Evolutionary conservation across 2,329 filamentous ascomycete species (phyloP), one percentile per base, ranked within the genome.

Genomic region (Fusarium pininemorale): DNA sequence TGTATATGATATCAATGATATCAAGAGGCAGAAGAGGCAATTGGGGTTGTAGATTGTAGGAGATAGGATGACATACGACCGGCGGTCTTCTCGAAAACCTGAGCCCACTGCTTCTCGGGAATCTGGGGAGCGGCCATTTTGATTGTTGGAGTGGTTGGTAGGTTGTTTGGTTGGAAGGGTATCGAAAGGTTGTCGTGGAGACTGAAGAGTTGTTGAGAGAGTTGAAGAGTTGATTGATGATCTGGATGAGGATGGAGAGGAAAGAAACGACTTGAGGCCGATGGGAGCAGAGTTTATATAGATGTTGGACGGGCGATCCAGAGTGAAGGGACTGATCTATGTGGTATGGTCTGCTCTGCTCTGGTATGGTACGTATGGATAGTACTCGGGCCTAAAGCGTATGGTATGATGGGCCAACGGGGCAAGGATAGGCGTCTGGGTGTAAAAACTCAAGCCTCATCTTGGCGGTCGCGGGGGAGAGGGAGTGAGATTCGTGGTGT

Each of bases 41-140:
- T 68, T 63, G 51, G 26, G 58, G 48, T 55, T 50, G 56, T 51
- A 54, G 30, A 26, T 35, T 32, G 56, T 57, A 28, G 55, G 32
- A 44, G 55, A 47, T 28, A 50, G 58, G 44, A 57, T 64, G 28
- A 85, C 89, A 80, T 86, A 87, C 91, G 90, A 63, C 91, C 92
- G 77, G 93, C 94, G 65, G 88, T 91, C 87, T 94, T 90, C 84
- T 97, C 93, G 78, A 96, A 88, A 77, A 98, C 94, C 84, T 96
- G 93, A 58, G 96, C 96, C 94, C 93, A 97, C 87, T 98, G 96
- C 83, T 91, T 91, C 57, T 88, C 90, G 67, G 96, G 96, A 80
- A 98, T 89, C 63, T 90, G 62, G 55, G 75, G 66, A 44, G 66
- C 65, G 57, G 80, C 73, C 81, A 83, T 81, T 66, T 59, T 77